These are phyloP conservation scores for Podospora anserina DNA, from an alignment of 495 filamentous ascomycete genomes.

Conservation along the genomic window DNA sequence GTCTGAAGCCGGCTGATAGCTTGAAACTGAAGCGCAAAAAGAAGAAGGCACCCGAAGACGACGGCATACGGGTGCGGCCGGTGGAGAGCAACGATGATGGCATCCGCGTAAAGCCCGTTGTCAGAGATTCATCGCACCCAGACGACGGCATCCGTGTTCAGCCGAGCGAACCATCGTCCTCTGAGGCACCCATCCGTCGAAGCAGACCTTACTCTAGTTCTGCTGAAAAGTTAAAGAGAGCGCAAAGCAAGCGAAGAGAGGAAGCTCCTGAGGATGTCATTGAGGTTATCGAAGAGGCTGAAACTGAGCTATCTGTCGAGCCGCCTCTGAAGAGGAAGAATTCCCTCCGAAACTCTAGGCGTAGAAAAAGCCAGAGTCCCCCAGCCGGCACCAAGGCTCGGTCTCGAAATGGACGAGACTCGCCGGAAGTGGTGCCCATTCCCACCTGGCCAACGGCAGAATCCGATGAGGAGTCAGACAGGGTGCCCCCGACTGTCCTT, in stretches of 20 bases:
- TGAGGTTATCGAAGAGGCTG: conserved; percentile 38
- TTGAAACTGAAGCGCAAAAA: conserved; percentile 2
- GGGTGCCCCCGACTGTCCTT: conserved; percentile 40
- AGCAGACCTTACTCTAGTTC: conserved; percentile 32
- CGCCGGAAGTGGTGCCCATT: conserved; percentile 10
- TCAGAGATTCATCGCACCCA: not conserved
- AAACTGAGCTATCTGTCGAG: conserved; percentile 23
- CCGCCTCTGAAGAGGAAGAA: conserved; percentile 30
- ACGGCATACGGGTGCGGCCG: conserved; percentile 32
- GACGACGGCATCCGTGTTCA: conserved; percentile 25
- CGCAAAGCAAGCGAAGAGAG: conserved; percentile 27
- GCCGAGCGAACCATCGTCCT: conserved; percentile 30
- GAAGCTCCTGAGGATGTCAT: conserved; percentile 50
- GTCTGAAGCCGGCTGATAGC: conserved; percentile 5
- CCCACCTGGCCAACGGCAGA: not conserved
- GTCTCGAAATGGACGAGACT: not conserved
- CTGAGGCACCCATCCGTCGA: conserved; percentile 18
- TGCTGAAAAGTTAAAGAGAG: conserved; percentile 17
- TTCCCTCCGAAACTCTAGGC: conserved; percentile 12
- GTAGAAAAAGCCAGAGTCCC: conserved; percentile 21
- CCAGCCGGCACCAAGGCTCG: conserved; percentile 14
- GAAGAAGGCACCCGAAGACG: conserved; percentile 18
- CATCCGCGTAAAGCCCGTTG: conserved; percentile 39
- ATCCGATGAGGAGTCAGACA: conserved; percentile 24
- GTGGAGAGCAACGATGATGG: conserved; percentile 22